phyloP scores from a whole-genome alignment of 495 filamentous ascomycete genomes.

The Sabuloglossum arenarium region DNA sequence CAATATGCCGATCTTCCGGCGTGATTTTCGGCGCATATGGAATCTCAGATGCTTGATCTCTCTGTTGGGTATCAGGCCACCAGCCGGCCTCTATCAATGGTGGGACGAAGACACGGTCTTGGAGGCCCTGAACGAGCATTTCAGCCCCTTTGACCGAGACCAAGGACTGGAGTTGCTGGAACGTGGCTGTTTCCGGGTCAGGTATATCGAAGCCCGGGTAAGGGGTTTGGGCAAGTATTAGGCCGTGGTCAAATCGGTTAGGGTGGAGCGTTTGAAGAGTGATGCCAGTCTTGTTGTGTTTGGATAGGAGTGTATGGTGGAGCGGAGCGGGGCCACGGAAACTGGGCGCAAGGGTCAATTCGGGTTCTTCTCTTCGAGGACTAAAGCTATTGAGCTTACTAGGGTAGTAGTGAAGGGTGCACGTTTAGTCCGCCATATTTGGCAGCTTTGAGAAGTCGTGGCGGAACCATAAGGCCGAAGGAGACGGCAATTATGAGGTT shows the following conservation, averaged over 20 bases:
- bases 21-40: slow-evolving; percentile 21
- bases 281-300: slow-evolving; percentile 37
- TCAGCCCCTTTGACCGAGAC: slow-evolving; percentile 21
- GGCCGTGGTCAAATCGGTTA: slow-evolving; percentile 53
- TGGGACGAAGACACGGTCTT: slow-evolving; percentile 39
- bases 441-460: slow-evolving; percentile 41
- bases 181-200: slow-evolving; percentile 9
- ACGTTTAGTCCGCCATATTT: slow-evolving; percentile 82
- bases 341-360: slow-evolving; percentile 18
- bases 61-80: slow-evolving; percentile 6
- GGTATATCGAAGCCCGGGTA: slow-evolving; percentile 29
- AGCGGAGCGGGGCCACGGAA: slow-evolving; percentile 47
- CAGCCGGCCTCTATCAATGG: slow-evolving; percentile 27
- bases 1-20: slow-evolving; percentile 14
- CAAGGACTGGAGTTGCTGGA: slow-evolving; percentile 16
- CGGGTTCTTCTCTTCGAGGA: not conserved
- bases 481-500: slow-evolving; percentile 91
- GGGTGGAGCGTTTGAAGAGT: slow-evolving; percentile 71
- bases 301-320: slow-evolving; percentile 51
- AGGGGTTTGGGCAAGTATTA: slow-evolving; percentile 47
- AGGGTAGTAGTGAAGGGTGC: slow-evolving; percentile 82
- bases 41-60: not conserved
- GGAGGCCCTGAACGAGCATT: slow-evolving; percentile 15
- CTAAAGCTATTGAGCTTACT: slow-evolving; percentile 25
- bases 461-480: slow-evolving; percentile 77